A percentile compares a stretch with the other conserved stretches of the same genome.
phyloP scores from a whole-genome alignment of 805 yeast genomes.

The Lipomyces lipofer region DNA sequence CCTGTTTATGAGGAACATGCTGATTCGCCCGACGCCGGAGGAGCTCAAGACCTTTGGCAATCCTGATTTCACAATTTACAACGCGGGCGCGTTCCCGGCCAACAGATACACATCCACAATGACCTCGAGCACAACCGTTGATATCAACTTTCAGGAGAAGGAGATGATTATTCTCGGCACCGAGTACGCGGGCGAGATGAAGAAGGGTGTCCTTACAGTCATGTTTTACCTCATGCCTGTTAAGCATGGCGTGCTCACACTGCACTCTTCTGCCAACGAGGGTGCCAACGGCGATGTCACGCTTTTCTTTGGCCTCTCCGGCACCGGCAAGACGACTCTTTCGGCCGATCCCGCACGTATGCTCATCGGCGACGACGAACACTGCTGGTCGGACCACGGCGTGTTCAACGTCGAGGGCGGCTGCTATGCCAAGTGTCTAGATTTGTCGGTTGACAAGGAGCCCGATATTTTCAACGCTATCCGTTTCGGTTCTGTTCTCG shows the following conservation, averaged over 20 bases:
- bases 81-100: slow-evolving; percentile 99
- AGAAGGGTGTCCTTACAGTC: slow-evolving; percentile 97
- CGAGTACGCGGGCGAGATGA: slow-evolving; percentile 99
- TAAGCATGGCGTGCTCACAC: slow-evolving; percentile 82
- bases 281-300: slow-evolving; percentile 83
- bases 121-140: slow-evolving; percentile 95
- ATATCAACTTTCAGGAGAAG: slow-evolving; percentile 94
- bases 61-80: slow-evolving; percentile 97
- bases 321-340: slow-evolving; percentile 97
- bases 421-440: slow-evolving; percentile 97
- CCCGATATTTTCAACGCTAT: slow-evolving; percentile 97
- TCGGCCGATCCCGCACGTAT: slow-evolving; percentile 94
- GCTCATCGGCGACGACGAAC: slow-evolving; percentile 98
- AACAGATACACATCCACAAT: slow-evolving; percentile 93
- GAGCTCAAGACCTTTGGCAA: slow-evolving; percentile 89
- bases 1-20: slow-evolving; percentile 95
- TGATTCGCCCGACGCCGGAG: slow-evolving; percentile 88
- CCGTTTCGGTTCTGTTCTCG: slow-evolving; percentile 90
- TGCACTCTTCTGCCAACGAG: slow-evolving; percentile 94
- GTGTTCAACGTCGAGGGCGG: slow-evolving; percentile 99
- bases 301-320: slow-evolving; percentile 92
- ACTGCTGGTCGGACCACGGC: slow-evolving; percentile 98
- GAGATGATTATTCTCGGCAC: slow-evolving; percentile 99
- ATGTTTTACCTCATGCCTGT: slow-evolving; percentile 99
- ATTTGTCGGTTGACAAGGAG: slow-evolving; percentile 85